Evolutionary conservation across 306 rosid species (phyloP).

Genomic region (Abrus precatorius): DNA sequence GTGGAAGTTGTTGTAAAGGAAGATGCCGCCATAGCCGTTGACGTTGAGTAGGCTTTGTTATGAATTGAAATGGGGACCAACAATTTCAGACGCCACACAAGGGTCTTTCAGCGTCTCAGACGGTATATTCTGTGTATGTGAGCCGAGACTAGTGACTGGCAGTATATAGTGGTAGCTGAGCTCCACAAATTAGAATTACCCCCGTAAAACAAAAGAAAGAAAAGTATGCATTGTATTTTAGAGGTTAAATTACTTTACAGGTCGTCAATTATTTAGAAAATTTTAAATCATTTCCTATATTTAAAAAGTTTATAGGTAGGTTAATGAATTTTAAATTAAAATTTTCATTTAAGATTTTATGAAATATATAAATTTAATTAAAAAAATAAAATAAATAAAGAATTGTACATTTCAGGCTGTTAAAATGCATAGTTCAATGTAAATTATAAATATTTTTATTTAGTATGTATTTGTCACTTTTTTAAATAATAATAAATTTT

Average conservation of each 20-base stretch:
- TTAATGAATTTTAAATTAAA: no score
- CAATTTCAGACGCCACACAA: slow-evolving; percentile 8
- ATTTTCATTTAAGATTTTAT: no score
- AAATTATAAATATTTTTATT: background rate
- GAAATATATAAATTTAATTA: background rate
- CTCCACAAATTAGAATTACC: background rate
- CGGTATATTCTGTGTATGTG: slow-evolving; percentile 1
- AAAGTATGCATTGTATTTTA: background rate
- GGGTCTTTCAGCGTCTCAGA: slow-evolving; percentile 7
- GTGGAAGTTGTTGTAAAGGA: slow-evolving; percentile 51
- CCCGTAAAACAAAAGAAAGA: background rate
- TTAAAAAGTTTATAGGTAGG: no score
- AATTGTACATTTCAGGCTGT: background rate
- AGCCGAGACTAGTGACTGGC: background rate
- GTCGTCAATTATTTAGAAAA: no score
- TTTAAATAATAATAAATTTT: background rate
- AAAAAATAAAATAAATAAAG: background rate
- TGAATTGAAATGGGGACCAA: background rate
- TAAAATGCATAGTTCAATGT: background rate
- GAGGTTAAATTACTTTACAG: no score
- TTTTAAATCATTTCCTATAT: no score
- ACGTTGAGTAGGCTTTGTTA: slow-evolving; percentile 25
- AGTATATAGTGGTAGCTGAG: background rate
- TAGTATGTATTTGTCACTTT: no score
- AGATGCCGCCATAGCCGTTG: slow-evolving; percentile 58